Percentiles rank a stretch among this genome's conserved stretches.
Evolutionary conservation across 306 rosid species (phyloP).

Genomic region (Cucurbita maxima): DNA sequence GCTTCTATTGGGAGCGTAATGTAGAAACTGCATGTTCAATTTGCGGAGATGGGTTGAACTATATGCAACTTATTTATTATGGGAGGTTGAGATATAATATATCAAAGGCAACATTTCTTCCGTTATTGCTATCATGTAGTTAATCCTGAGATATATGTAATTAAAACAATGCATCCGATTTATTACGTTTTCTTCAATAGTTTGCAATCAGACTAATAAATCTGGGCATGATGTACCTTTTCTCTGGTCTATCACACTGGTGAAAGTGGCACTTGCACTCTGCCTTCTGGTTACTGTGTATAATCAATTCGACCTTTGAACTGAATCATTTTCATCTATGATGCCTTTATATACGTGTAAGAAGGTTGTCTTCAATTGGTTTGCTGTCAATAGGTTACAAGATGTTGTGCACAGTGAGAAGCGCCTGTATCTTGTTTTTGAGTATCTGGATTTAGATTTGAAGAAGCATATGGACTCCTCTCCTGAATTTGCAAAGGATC

Average conservation of each 20-base stretch:
- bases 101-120: neutral
- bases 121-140: neutral
- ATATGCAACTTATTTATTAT: neutral
- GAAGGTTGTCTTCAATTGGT: slow-evolving; percentile 8
- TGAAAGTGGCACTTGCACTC: neutral
- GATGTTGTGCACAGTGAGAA: slow-evolving; percentile 91
- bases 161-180: neutral
- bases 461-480: slow-evolving; percentile 98
- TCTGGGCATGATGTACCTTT: neutral
- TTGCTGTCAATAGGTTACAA: slow-evolving; percentile 51
- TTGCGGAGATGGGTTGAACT: neutral
- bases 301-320: neutral
- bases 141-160: neutral
- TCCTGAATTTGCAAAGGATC: slow-evolving; percentile 80
- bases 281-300: neutral
- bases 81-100: no score
- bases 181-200: neutral
- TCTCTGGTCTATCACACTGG: neutral
- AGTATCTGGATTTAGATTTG: slow-evolving; percentile 91
- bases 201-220: neutral
- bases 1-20: neutral
- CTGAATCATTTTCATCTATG: neutral
- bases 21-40: neutral
- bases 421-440: slow-evolving; percentile 87
- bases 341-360: neutral